phyloP scores from a whole-genome alignment of 495 filamentous ascomycete genomes.

The Xylaria intraflava region DNA sequence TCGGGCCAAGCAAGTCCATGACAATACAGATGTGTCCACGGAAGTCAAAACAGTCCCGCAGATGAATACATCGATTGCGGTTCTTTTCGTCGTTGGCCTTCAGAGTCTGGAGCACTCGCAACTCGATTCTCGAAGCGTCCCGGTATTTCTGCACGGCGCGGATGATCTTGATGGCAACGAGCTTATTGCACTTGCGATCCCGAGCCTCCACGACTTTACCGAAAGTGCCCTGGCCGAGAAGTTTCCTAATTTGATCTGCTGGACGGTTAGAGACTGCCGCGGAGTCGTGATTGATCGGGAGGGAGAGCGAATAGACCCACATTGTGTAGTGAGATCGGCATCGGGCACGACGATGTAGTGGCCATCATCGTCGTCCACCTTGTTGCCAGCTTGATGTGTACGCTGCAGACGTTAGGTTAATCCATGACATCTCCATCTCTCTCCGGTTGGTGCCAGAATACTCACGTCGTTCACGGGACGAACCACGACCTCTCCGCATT shows the following conservation, averaged over 20 bases:
- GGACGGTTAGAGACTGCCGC: conserved; percentile 24
- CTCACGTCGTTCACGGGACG: conserved; percentile 78
- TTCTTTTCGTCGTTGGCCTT: conserved; percentile 86
- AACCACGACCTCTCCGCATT: conserved; percentile 85
- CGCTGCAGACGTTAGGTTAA: conserved; percentile 24
- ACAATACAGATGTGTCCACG: conserved; percentile 98
- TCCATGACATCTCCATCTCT: not conserved
- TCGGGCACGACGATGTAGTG: conserved; percentile 90
- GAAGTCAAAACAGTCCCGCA: conserved; percentile 96
- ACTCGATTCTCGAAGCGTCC: conserved; percentile 92
- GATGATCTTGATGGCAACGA: conserved; percentile 95
- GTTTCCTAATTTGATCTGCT: conserved; percentile 74
- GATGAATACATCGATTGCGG: conserved; percentile 92
- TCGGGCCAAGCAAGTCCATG: conserved; percentile 91
- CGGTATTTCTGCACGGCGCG: conserved; percentile 96
- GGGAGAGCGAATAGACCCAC: conserved; percentile 49
- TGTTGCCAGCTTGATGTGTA: conserved; percentile 46
- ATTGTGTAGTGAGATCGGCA: conserved; percentile 76
- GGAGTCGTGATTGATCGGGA: conserved; percentile 8
- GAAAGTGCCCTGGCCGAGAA: conserved; percentile 95
- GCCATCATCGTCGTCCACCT: conserved; percentile 89
- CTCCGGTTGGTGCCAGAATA: conserved; percentile 6
- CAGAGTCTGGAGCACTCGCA: conserved; percentile 85
- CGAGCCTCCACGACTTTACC: conserved; percentile 94
- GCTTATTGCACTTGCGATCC: conserved; percentile 64